Conservation (phyloP, 345 rosid species). For the Physaria fendleri region DNA sequence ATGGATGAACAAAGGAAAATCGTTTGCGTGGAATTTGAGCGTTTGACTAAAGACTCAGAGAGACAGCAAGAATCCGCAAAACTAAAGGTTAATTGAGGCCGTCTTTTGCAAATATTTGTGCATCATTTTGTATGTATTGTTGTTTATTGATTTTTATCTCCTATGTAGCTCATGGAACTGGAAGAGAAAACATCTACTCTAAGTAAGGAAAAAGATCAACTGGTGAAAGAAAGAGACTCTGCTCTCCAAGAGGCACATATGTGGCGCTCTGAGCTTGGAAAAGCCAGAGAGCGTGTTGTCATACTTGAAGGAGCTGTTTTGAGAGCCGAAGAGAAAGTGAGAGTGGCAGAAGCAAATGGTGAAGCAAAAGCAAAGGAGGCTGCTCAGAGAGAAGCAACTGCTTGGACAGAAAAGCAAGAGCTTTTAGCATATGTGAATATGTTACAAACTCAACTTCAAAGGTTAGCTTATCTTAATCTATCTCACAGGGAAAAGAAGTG, state of each 20-base stretch:
- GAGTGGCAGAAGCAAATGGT: slow-evolving; percentile 70
- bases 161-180: slow-evolving; percentile 57
- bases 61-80: slow-evolving; percentile 47
- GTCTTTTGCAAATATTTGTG: not conserved
- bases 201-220: slow-evolving; percentile 66
- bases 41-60: slow-evolving; percentile 50
- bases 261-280: slow-evolving; percentile 96
- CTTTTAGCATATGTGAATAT: slow-evolving; percentile 75
- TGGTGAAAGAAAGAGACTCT: slow-evolving; percentile 76
- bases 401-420: slow-evolving; percentile 81
- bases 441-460: slow-evolving; percentile 83
- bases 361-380: slow-evolving; percentile 79
- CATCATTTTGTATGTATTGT: not conserved
- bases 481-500: not conserved
- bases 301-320: slow-evolving; percentile 88
- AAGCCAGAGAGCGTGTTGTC: slow-evolving; percentile 89
- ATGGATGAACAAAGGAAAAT: slow-evolving; percentile 92
- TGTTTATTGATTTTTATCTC: slow-evolving; percentile 14
- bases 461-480: slow-evolving; percentile 36
- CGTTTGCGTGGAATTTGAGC: slow-evolving; percentile 72
- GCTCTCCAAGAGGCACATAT: slow-evolving; percentile 83
- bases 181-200: slow-evolving; percentile 56
- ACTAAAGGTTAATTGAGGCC: slow-evolving; percentile 49
- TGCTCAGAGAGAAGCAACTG: slow-evolving; percentile 60
- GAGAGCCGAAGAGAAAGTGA: slow-evolving; percentile 89